Evolutionary conservation across 1,284 basidiomycete species (phyloP), one percentile per base, ranked within the genome.

Genomic region (Rhodotorula sp.): DNA sequence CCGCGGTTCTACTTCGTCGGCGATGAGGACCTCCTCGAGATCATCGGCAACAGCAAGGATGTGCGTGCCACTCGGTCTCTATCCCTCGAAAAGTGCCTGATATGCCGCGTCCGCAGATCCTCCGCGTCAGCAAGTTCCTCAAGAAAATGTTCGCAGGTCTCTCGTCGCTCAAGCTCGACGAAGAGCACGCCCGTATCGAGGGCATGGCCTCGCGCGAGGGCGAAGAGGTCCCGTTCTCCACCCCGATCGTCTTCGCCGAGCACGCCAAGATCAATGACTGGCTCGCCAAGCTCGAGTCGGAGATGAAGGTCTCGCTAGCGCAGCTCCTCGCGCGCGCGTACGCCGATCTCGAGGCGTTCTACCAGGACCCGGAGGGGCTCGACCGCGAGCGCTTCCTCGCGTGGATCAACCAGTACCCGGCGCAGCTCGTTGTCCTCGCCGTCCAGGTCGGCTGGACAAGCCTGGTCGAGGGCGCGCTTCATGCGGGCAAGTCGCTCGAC

Each of bases 101-200:
- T 17, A 41, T 22, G 10, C 8, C 12, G 10, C 25, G 12, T 27
- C 9, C 25, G 27, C 66, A 75, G 74, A 96, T 98, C 75, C 84
- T 93, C 60, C 90, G 96, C 41, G 92, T 98, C 81, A 92, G 97
- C 90, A 98, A 98, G 80, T 97, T 99, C 82, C 86, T 99, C 74
- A 97, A 97, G 85, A 99, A 99, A 87, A 99, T 99, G 97, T 99
- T 99, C 82, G 97, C 97, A 12, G 97, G 97, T 53, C 90, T 99
- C 59, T 91, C 93, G 0, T 93, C 92, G 0, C 86, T 99, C 73
- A 87, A 85, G 77, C 85, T 98, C n/a, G 92, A 97, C 80, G 75
- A 78, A n/a, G 92, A 94, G 58, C 83, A 93, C 70, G 90, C 91
- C 1, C 87, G 91, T 79, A 94, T 94, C 70, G 88, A 88, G 78